Evolutionary conservation across 805 yeast species (phyloP), one percentile per base, ranked within the genome.

Genomic region (Yarrowia yakushimensis): DNA sequence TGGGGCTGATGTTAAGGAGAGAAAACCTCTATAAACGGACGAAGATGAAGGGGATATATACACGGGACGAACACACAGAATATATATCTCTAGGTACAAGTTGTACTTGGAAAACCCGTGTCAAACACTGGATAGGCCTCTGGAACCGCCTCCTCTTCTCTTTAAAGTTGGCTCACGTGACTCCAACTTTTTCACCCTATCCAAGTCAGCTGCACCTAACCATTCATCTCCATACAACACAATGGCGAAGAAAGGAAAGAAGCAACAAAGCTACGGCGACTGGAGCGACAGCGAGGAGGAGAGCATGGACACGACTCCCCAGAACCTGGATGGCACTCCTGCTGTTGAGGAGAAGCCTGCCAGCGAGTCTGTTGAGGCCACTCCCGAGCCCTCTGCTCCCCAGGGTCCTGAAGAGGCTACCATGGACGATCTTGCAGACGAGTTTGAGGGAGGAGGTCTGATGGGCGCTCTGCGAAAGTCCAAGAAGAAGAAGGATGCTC

Each of bases 391-490:
- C 1, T 63, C 43, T 54, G 65, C 67, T 30, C 74, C 39, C 13
- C n/a, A n/a, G n/a, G 55, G 30, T 22, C 69, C 72, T 13, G 75
- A 64, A 34, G 73, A 68, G 31, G 74, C 73, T 27, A 60, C 64
- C 54, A 66, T 68, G 52, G 73, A 68, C 27, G 74, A 67, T 46
- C 69, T 69, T 46, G 73, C 70, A 27, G 75, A 68, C 39, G 75
- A 71, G 42, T 57, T 69, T 48, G 77, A 76, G 63, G 83, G 80
- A 27, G 82, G 79, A 62, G 96, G 88, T 68, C 88, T 92, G 77
- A 84, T 93, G 83, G 82, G 91, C 57, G 87, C 96, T 43, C 82
- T 92, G 76, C 84, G 88, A 75, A 83, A 81, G 67, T 85, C 93
- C 64, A 89, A 89, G 77, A 82, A 83, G 74, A 89, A 88, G 81